These are phyloP conservation scores for Arthrocladium fulminans DNA, from an alignment of 2,329 filamentous ascomycete species.

Conservation along the genomic window DNA sequence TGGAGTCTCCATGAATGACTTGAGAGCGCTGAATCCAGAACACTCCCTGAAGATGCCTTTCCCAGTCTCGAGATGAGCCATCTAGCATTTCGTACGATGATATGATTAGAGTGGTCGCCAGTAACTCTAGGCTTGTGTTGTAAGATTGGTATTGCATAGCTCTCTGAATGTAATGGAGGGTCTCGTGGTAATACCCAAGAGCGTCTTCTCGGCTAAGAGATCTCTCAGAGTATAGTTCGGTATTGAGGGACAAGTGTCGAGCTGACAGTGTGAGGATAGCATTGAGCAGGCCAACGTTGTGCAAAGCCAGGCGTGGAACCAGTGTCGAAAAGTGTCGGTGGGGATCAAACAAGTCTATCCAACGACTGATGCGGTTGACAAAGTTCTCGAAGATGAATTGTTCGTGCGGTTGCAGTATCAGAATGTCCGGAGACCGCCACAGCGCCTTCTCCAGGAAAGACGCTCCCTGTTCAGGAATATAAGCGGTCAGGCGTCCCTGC, in stretches of 20 bases:
- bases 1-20: conserved; percentile 24
- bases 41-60: conserved; percentile 26
- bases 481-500: no score
- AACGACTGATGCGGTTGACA: conserved; percentile 8
- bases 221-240: conserved; percentile 11
- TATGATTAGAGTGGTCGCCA: conserved; percentile 25
- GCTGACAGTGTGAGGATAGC: conserved; percentile 25
- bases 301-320: conserved; percentile 26
- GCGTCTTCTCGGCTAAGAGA: conserved; percentile 12
- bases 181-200: conserved; percentile 26
- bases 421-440: background rate
- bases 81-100: conserved; percentile 28
- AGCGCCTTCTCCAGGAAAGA: conserved; percentile 1
- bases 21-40: conserved; percentile 26
- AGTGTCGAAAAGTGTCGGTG: conserved; percentile 30
- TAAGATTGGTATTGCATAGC: conserved; percentile 24
- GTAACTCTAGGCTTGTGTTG: conserved; percentile 24
- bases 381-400: conserved; percentile 5
- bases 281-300: conserved; percentile 25
- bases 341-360: conserved; percentile 35
- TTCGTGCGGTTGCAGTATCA: conserved; percentile 7
- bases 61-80: conserved; percentile 25
- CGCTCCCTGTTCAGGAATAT: no score
- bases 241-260: conserved; percentile 21
- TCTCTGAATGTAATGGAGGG: conserved; percentile 25